Conservation (phyloP, 352 stramenopile genomes). For the Phytopythium boreale region DNA sequence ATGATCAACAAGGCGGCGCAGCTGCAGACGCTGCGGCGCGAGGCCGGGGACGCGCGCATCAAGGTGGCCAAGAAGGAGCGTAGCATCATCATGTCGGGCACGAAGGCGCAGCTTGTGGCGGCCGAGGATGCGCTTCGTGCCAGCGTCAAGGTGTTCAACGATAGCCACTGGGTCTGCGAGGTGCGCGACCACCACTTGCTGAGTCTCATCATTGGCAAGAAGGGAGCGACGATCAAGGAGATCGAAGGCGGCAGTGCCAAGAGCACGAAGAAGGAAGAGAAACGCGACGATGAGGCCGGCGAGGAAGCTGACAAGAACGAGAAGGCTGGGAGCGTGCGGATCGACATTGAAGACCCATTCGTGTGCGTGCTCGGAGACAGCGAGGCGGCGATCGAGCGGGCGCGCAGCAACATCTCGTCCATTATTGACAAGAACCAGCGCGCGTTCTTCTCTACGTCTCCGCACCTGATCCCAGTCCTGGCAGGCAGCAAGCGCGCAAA, state of each 20-base stretch:
- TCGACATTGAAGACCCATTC: conserved; percentile 64
- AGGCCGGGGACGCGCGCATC: conserved; percentile 56
- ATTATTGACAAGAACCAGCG: conserved; percentile 75
- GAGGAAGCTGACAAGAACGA: background rate
- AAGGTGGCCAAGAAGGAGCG: conserved; percentile 70
- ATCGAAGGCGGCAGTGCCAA: conserved; percentile 23
- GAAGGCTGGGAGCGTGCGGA: conserved; percentile 22
- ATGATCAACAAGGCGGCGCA: conserved; percentile 75
- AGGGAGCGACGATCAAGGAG: conserved; percentile 73
- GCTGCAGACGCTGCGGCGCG: conserved; percentile 56
- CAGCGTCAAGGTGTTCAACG: conserved; percentile 52
- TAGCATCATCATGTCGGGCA: conserved; percentile 60
- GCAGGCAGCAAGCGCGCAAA: conserved; percentile 77
- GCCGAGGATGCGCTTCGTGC: conserved; percentile 62
- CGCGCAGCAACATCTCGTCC: conserved; percentile 53
- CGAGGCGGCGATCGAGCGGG: conserved; percentile 36
- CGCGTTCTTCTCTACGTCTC: conserved; percentile 59
- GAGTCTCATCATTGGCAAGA: conserved; percentile 83
- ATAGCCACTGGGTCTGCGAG: conserved; percentile 55
- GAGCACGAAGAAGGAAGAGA: background rate
- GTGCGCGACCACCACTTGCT: conserved; percentile 55
- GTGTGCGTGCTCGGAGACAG: conserved; percentile 70
- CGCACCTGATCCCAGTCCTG: conserved; percentile 57
- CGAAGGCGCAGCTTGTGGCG: conserved; percentile 57
- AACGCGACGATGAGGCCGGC: background rate